These are phyloP conservation scores for Ambrosiella xylebori DNA, from an alignment of 2,329 filamentous ascomycete genomes.

Conservation along the genomic window DNA sequence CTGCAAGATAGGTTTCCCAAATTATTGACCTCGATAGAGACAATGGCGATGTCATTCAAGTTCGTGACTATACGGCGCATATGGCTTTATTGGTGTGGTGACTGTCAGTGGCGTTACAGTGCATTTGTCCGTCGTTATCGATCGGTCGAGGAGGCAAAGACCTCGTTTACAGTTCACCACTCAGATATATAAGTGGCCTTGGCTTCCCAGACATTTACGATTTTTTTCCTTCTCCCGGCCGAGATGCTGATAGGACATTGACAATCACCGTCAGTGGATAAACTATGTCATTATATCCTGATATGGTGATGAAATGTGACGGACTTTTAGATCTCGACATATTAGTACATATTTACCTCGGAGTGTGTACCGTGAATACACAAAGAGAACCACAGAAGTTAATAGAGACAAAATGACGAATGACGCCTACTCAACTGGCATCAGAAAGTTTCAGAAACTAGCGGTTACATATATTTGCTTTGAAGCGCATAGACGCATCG, in stretches of 20 bases:
- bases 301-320: background rate
- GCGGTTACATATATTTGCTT: background rate
- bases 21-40: background rate
- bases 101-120: background rate
- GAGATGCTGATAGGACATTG: background rate
- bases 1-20: background rate
- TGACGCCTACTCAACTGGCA: background rate
- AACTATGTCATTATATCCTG: too few relatives aligned
- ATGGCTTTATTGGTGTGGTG: background rate
- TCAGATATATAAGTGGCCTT: background rate
- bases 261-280: background rate
- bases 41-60: background rate
- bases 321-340: background rate
- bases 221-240: background rate
- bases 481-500: background rate
- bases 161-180: background rate
- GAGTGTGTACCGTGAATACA: background rate
- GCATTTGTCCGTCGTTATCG: background rate
- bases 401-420: background rate
- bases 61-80: too few relatives aligned
- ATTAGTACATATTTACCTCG: background rate
- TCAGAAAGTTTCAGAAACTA: background rate
- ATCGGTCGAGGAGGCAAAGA: background rate
- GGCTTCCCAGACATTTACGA: background rate
- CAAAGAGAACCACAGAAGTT: background rate